Conservation (phyloP, 208 protist genomes). For the Sergeia podlipaevii region DNA sequence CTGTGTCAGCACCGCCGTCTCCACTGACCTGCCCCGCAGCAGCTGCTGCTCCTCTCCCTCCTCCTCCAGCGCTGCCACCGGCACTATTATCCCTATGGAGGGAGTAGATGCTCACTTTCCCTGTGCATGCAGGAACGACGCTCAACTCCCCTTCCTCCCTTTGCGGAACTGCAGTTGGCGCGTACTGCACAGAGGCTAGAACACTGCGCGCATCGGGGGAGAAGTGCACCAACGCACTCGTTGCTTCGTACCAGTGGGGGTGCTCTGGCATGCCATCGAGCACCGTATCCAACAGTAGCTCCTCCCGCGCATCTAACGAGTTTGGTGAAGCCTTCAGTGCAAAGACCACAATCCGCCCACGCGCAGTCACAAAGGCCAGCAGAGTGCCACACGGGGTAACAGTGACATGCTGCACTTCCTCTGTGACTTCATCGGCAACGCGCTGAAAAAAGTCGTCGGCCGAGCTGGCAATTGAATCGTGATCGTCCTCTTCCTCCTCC, state of each 20-base stretch:
- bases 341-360: slow-evolving; percentile 54
- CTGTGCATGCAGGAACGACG: slow-evolving; percentile 14
- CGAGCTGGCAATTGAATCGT: slow-evolving; percentile 21
- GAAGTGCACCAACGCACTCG: slow-evolving; percentile 42
- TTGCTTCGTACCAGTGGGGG: slow-evolving; percentile 61
- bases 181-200: slow-evolving; percentile 55
- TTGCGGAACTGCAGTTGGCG: slow-evolving; percentile 11
- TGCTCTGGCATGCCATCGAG: slow-evolving; percentile 22
- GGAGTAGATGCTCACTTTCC: slow-evolving; percentile 61
- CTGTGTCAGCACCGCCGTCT: too few relatives aligned
- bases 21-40: too few relatives aligned
- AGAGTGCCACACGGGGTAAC: slow-evolving; percentile 48
- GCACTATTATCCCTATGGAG: slow-evolving; percentile 49
- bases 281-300: slow-evolving; percentile 36
- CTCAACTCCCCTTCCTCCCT: background rate
- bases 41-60: too few relatives aligned
- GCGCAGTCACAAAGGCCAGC: slow-evolving; percentile 66
- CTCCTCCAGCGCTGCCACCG: background rate
- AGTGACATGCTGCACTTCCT: slow-evolving; percentile 69
- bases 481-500: slow-evolving; percentile 19
- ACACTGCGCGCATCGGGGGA: slow-evolving; percentile 63
- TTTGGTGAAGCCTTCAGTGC: slow-evolving; percentile 15
- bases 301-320: slow-evolving; percentile 11
- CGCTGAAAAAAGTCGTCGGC: slow-evolving; percentile 45
- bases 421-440: slow-evolving; percentile 32